These are phyloP conservation scores for Quercus bicolor DNA, from an alignment of 306 rosid genomes.

Conservation along the genomic window DNA sequence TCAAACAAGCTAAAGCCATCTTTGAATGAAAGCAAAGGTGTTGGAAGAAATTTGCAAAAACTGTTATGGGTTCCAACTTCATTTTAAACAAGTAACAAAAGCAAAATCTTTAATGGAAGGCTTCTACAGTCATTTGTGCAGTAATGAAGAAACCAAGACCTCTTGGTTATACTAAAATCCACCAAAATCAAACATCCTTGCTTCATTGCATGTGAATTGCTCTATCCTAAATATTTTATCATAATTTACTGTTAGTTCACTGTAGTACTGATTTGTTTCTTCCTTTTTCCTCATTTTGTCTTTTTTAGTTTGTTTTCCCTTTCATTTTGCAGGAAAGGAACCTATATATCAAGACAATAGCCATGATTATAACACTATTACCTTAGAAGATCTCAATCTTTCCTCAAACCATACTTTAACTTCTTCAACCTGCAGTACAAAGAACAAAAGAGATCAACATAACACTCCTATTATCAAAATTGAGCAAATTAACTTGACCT, in stretches of 20 bases:
- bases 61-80: neutral
- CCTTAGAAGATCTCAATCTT: constrained; percentile 69
- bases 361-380: constrained; percentile 12
- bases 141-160: neutral
- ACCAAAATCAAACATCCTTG: constrained; percentile 6
- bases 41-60: neutral
- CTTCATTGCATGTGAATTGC: neutral
- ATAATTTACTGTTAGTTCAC: neutral
- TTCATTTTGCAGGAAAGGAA: neutral
- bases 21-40: neutral
- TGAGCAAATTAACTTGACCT: constrained; percentile 39
- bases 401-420: constrained; percentile 76
- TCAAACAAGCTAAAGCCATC: neutral
- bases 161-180: neutral
- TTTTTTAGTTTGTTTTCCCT: neutral
- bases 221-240: constrained; percentile 6
- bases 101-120: neutral
- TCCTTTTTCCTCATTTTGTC: neutral
- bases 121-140: neutral
- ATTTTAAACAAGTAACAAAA: neutral
- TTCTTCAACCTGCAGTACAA: constrained; percentile 67
- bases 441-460: constrained; percentile 7
- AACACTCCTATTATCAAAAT: constrained; percentile 9
- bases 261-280: neutral
- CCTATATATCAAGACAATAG: neutral